Evolutionary conservation across 257 asterid genomes (phyloP), one percentile per base, ranked within the genome.

Genomic region (Ophiorrhiza pumila): DNA sequence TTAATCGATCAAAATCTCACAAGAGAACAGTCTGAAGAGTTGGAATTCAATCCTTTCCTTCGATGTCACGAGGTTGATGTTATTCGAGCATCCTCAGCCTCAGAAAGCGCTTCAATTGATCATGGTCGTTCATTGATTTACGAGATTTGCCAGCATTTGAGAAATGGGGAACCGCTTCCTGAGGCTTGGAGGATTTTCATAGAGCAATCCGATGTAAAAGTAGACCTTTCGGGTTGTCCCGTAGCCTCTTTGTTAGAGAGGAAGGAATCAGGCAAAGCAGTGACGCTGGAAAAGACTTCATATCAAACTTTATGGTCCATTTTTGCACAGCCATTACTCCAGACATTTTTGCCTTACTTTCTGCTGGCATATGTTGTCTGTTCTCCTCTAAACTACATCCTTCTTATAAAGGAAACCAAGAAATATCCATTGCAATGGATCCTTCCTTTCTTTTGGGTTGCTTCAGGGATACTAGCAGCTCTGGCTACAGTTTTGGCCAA

Each of bases 191-290:
- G 93, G 75, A 79, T 72, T 14, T 92, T 92, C 83, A 82, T 92
- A 22, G 91, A 87, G 80, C 91, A 92, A 79, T 88, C 98, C 25
- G 96, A 92, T 70, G 87, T 90, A 45, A 90, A 88, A 82, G 91
- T 92, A 43, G 92, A 92, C 83, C 96, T 92, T 70, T 90, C 96
- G 2, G 88, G 92, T 25, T 92, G 96, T 69, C 97, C 97, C 7
- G 41, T 88, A 4, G 95, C 92, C 61, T 81, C 85, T 47, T 55
- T 52, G 69, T 42, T 63, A 29, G 72, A 72, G 0, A 84, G 74
- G 53, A 56, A 58, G 15, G 85, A 77, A 27, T 47, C 68, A 18
- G 72, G 0, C 39, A 66, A 82, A 76, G 34, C 6, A 39, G 86
- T 89, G 72, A 84, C 96, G 66, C 90, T 91, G 4, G 80, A 82